Conservation (phyloP, 495 filamentous ascomycete genomes). For the Chaetomium cochliodes region DNA sequence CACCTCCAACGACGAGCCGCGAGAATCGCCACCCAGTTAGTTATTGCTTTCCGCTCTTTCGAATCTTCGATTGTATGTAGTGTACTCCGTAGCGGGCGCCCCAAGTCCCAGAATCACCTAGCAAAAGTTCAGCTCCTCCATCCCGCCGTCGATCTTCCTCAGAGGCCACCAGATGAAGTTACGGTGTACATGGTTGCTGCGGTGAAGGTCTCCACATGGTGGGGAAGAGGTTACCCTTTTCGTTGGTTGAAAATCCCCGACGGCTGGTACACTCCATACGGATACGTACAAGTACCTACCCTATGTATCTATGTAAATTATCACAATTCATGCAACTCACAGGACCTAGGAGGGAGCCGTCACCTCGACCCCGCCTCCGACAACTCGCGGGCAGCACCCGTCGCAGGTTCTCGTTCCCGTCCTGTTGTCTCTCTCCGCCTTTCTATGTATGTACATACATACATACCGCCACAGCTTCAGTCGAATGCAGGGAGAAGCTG, state of each 20-base stretch:
- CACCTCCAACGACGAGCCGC: background rate
- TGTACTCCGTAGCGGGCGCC: background rate
- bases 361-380: conserved; percentile 9
- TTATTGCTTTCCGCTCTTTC: background rate
- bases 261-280: background rate
- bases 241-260: conserved; percentile 4
- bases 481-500: background rate
- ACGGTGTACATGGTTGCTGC: background rate
- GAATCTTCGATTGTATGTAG: background rate
- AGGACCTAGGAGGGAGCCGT: conserved; percentile 6
- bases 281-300: background rate
- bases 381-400: background rate
- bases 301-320: background rate
- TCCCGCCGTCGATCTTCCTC: background rate
- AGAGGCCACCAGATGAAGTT: background rate
- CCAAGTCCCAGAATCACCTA: background rate
- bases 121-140: background rate
- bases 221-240: background rate
- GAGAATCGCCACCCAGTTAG: background rate
- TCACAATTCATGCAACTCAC: conserved; percentile 10
- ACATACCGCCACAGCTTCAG: background rate
- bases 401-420: conserved; percentile 1
- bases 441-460: no score
- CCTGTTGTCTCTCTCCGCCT: conserved; percentile 6
- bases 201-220: background rate